Conservation (phyloP, 495 filamentous ascomycete genomes). For the Talaromyces thailandensis region DNA sequence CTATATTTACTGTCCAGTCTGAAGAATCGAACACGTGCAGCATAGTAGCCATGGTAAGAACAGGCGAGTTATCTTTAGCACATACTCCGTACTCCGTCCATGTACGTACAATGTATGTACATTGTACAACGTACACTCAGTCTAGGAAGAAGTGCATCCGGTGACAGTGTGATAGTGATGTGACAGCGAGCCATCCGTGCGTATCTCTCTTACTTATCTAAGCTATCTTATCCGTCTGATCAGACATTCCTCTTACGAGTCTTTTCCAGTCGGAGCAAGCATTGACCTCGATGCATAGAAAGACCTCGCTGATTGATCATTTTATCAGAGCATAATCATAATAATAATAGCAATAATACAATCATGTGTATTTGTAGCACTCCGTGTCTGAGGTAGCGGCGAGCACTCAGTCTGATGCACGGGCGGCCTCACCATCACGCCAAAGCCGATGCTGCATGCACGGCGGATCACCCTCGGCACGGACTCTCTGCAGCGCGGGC, state of each 20-base stretch:
- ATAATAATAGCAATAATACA: neutral
- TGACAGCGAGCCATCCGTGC: neutral
- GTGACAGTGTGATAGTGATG: neutral
- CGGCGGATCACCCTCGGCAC: constrained; percentile 3
- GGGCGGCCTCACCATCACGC: neutral
- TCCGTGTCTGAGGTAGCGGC: neutral
- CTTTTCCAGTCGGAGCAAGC: neutral
- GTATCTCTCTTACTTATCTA: neutral
- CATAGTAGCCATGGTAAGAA: neutral
- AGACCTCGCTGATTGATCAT: too few species aligned
- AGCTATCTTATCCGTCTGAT: too few species aligned
- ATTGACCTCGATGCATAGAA: neutral
- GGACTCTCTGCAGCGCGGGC: neutral
- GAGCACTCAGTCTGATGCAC: constrained; percentile 1
- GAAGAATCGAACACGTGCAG: neutral
- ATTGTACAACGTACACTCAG: neutral
- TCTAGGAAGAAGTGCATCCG: neutral
- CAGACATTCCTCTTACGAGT: neutral
- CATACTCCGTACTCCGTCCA: too few species aligned
- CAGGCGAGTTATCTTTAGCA: neutral
- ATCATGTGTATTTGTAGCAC: neutral
- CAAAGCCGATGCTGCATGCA: neutral
- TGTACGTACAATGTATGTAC: too few species aligned
- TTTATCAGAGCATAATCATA: neutral
- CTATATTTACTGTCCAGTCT: neutral